These are phyloP conservation scores for Sugiyamaella japonica DNA, from an alignment of 1,139 yeast genomes.

Conservation along the genomic window DNA sequence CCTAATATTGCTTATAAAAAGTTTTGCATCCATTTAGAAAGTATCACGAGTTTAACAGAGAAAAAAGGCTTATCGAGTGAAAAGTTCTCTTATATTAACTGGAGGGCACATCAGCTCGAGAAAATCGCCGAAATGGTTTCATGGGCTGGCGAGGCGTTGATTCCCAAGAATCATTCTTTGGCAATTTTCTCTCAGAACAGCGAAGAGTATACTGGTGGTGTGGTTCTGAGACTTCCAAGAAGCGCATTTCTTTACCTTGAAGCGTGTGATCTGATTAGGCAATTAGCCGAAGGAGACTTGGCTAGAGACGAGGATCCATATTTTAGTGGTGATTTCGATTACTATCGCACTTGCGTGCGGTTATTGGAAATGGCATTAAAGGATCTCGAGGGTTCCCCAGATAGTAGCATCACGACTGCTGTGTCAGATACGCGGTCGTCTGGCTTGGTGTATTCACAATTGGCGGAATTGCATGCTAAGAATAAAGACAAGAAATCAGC, in stretches of 20 bases:
- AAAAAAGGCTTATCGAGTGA: constrained; percentile 29
- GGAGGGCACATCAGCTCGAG: constrained; percentile 47
- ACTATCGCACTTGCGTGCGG: constrained; percentile 32
- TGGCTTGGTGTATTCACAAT: constrained; percentile 48
- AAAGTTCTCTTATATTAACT: constrained; percentile 40
- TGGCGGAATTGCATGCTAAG: constrained; percentile 50
- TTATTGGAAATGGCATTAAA: constrained; percentile 31
- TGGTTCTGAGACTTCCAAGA: constrained; percentile 45
- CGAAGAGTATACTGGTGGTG: constrained; percentile 33
- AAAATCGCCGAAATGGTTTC: constrained; percentile 60
- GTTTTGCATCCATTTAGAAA: constrained; percentile 61
- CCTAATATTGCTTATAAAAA: constrained; percentile 61
- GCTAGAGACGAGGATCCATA: constrained; percentile 26
- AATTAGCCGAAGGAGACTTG: constrained; percentile 19
- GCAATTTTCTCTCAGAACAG: constrained; percentile 1
- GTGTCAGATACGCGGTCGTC: constrained; percentile 34
- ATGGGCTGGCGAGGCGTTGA: background rate
- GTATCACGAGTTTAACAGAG: constrained; percentile 42
- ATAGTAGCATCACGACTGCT: constrained; percentile 5
- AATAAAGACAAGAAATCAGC: constrained; percentile 45
- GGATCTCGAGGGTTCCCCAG: constrained; percentile 20
- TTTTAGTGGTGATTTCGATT: constrained; percentile 24
- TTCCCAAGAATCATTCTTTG: background rate
- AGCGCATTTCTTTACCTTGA: constrained; percentile 49
- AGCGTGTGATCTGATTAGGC: constrained; percentile 40